Base-by-base conservation (phyloP, 257 asterid genomes). In the Osmanthus fragrans region DNA sequence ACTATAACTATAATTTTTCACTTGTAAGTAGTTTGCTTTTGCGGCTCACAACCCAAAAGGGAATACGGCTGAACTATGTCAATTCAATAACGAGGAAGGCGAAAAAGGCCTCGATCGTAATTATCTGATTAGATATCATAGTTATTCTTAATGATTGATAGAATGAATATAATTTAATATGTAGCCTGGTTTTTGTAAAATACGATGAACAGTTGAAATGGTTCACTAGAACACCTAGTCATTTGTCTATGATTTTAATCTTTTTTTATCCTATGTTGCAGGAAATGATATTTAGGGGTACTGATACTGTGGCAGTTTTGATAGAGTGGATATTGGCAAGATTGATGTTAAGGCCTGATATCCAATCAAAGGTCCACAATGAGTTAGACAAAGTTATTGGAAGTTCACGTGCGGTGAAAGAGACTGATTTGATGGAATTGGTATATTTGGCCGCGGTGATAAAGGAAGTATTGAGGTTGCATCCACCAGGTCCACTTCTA, bases 201-300 rank as follows among this genome's bases (percentile, higher is more conserved):
- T 51, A 51, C 21, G 2, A 51, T 18, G 60, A 15, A 3, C 42
- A 37, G 42, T 39, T 39, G 45, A 39, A 39, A 39, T 39, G 45
- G 45, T 39, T 39, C 13, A 9, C 45, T 39, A 39, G 13, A 39
- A 39, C 13, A 39, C 45, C 45, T 39, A 39, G 45, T 39, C 45
- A 39, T 39, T 39, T 40, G 15, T 10, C 13, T 40, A 40, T 40
- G 13, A 9, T 40, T 2, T 6, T 39, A 40, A 40, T 42, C 16
- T 33, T n/a, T 11, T 27, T 6, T 30, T 40, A 40, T 33, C 56
- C 21, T 30, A 80, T 34, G 30, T 34, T 45, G 73, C 74, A 84
- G 87, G 87, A 84, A 30, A 84, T 84, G 87, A 80, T 84, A 34
- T 84, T 84, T 36, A 77, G 87, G 71, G 87, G 87, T 2, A 84